phyloP scores from a whole-genome alignment of 345 rosid species.

The Arabidopsis suecica region DNA sequence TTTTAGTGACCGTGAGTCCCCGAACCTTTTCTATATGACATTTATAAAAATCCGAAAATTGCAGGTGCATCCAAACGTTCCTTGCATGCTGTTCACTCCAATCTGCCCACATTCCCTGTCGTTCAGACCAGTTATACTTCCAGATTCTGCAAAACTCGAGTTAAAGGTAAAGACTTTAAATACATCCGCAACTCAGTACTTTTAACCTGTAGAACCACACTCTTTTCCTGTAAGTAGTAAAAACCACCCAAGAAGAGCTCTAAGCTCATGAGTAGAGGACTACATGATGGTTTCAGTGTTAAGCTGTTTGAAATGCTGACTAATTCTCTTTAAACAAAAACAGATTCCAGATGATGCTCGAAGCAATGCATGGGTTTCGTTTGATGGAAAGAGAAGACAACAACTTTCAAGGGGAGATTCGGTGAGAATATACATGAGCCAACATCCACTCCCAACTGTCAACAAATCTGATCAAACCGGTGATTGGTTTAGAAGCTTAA shows the following conservation, averaged over 20 bases:
- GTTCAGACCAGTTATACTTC: conserved; percentile 97
- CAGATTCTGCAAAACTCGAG: conserved; percentile 95
- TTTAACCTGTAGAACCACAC: neutral
- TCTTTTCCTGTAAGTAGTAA: conserved; percentile 1
- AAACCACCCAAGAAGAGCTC: conserved; percentile 2
- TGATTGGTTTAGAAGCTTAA: conserved; percentile 94
- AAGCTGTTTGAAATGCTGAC: conserved; percentile 20
- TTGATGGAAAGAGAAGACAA: conserved; percentile 97
- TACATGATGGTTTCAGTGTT: neutral
- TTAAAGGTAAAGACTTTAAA: conserved; percentile 64
- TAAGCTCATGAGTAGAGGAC: neutral
- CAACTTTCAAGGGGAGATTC: conserved; percentile 97
- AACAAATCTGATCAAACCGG: conserved; percentile 95
- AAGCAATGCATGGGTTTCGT: conserved; percentile 99
- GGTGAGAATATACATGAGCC: conserved; percentile 86
- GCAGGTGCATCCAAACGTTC: conserved; percentile 99
- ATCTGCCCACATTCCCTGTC: conserved; percentile 98
- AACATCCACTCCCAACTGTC: conserved; percentile 95
- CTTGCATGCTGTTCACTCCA: conserved; percentile 97
- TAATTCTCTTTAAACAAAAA: conserved; percentile 1
- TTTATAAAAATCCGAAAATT: conserved; percentile 4
- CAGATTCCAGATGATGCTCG: conserved; percentile 94
- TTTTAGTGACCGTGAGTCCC: neutral
- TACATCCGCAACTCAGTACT: neutral
- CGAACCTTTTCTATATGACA: neutral